phyloP scores from a whole-genome alignment of 306 rosid genomes.

The Senna tora region DNA sequence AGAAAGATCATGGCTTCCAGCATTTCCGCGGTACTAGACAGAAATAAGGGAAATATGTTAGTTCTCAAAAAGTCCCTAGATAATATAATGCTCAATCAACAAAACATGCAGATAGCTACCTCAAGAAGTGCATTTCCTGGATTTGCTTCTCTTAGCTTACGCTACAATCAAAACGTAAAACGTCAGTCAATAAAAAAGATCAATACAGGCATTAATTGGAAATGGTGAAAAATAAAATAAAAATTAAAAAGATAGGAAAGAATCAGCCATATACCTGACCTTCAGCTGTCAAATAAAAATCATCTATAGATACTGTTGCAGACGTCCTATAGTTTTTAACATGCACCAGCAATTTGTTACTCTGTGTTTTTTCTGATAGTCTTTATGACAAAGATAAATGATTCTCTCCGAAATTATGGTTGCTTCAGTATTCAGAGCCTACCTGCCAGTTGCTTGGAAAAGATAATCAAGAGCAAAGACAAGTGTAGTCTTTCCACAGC shows the following conservation, averaged over 20 bases:
- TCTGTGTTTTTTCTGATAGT: background rate
- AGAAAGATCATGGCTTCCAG: conserved; percentile 94
- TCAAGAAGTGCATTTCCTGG: conserved; percentile 87
- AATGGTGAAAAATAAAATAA: background rate
- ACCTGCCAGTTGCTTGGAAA: conserved; percentile 65
- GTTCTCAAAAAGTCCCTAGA: conserved; percentile 19
- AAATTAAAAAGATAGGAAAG: conserved; percentile 26
- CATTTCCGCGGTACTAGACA: conserved; percentile 78
- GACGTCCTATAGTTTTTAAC: conserved; percentile 65
- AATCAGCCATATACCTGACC: conserved; percentile 63
- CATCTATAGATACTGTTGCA: conserved; percentile 86
- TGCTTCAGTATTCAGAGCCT: conserved; percentile 25
- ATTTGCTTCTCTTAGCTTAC: conserved; percentile 73
- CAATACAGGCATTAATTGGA: conserved; percentile 1
- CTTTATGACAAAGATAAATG: conserved; percentile 32
- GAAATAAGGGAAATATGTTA: conserved; percentile 28
- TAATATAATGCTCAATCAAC: background rate
- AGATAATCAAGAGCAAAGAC: conserved; percentile 93
- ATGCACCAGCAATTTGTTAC: conserved; percentile 37
- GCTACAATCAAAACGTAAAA: conserved; percentile 53
- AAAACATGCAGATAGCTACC: conserved; percentile 51
- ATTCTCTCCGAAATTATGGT: conserved; percentile 1
- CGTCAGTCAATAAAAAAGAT: conserved; percentile 38
- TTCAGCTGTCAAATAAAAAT: conserved; percentile 87
- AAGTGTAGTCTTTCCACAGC: conserved; percentile 97